Base-by-base conservation (phyloP, 768 basidiomycete species). In the Tulasnella sp. region DNA sequence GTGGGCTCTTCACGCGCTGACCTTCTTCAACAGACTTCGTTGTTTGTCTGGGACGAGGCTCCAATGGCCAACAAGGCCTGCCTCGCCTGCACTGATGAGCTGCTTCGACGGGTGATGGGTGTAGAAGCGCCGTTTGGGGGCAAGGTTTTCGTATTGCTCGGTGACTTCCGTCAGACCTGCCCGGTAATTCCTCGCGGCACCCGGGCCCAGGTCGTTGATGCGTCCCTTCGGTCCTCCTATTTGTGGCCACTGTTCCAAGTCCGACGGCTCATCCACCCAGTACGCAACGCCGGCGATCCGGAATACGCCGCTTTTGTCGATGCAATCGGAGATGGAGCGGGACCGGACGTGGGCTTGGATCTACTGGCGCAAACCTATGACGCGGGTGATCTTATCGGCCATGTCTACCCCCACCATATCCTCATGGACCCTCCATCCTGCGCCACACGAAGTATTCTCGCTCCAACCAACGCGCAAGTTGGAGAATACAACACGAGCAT, bases 1-100 rank as follows among this genome's bases (percentile, higher is more conserved):
- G 72, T 79, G 1, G 76, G 81, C 50, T 82, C 84, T 72, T 76
- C 85, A 0, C 81, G 85, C 0, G 86, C 84, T 0, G 86, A 88
- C 42, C 84, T 88, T 31, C 85, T 89, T 12, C 80, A 77, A 0
- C 78, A 85, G 34, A 83, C 86, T 0, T 58, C 83, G 1, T 77
- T 86, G 0, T 84, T 88, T n/a, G 84, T 87, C 4, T 88, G 87
- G 87, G 88, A 89, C 82, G 87, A 89, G 82, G 85, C 86, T 3
- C 88, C 88, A 0, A 88, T 87, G 86, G 86, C 85, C 20, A 87
- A 88, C 76, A 82, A 80, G 37, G 85, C 86, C 0, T 86, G 85
- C 0, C 76, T 87, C 0, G 75, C 81, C 12, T 87, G 87, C 78
- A 85, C 88, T 22, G 86, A 88, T 69, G 85, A 86, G 22, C 83